These are phyloP conservation scores for Exsudoporus floridanus DNA, from an alignment of 1,284 basidiomycete species.

Conservation along the genomic window DNA sequence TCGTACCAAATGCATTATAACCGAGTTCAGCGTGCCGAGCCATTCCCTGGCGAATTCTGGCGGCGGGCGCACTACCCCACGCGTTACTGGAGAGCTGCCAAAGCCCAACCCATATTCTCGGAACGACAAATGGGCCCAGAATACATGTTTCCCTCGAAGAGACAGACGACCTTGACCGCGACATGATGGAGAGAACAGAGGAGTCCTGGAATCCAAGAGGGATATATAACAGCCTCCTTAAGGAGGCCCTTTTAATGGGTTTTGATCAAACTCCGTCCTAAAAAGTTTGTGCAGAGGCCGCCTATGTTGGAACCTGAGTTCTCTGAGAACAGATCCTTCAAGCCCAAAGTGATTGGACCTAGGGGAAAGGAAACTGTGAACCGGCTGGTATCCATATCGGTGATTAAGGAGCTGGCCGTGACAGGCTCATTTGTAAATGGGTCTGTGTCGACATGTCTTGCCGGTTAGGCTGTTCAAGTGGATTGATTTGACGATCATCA, in stretches of 20 bases:
- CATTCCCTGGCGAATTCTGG: conserved; percentile 69
- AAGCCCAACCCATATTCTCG: conserved; percentile 73
- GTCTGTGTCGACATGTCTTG: conserved; percentile 6
- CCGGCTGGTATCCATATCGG: conserved; percentile 14
- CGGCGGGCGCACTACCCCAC: conserved; percentile 72
- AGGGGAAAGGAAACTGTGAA: not conserved
- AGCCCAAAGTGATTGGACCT: conserved; percentile 4
- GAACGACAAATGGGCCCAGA: conserved; percentile 59
- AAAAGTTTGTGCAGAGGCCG: conserved; percentile 11
- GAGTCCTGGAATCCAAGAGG: conserved; percentile 7
- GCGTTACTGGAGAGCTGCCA: conserved; percentile 83
- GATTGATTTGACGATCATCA: conserved; percentile 27
- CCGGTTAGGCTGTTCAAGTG: conserved; percentile 21
- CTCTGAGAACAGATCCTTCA: conserved; percentile 7
- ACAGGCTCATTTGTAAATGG: conserved; percentile 7
- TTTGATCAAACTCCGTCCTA: conserved; percentile 37
- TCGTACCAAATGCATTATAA: conserved; percentile 70
- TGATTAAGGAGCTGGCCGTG: conserved; percentile 13
- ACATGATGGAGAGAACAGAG: conserved; percentile 21
- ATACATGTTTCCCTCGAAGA: conserved; percentile 49
- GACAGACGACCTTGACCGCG: conserved; percentile 9
- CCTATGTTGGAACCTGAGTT: not conserved
- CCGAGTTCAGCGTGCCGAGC: conserved; percentile 59
- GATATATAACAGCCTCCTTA: conserved; percentile 1
- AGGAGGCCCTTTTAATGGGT: conserved; percentile 22